Evolutionary conservation across 2,329 filamentous ascomycete genomes (phyloP), one percentile per base, ranked within the genome.

Genomic region (Microcyclosporella mali): DNA sequence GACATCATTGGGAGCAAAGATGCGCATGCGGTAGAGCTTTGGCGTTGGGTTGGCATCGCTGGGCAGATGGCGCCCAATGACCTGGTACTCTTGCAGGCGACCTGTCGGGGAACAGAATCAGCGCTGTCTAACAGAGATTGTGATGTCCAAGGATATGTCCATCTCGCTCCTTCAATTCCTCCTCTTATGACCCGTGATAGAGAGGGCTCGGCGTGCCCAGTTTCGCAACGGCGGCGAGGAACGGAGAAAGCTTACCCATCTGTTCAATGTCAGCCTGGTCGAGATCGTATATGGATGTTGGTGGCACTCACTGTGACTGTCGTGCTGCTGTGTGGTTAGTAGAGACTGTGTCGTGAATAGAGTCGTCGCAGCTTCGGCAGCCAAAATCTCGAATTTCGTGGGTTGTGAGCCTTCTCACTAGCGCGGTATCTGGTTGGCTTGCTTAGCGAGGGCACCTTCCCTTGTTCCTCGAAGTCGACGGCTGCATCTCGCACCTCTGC

Each of bases 21-120:
- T 95, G 73, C 89, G 89, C 92, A 98, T 98, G 75, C 92, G 89
- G 84, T 97, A 98, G 74, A 98, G 85, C 79, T 92, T 90, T 65
- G 92, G 92, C 66, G 87, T 88, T 67, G 90, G 88, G 81, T 95
- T 94, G 71, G 85, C 79, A 79, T 98, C 92, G 69, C 85, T 87
- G 75, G 92, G 92, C 85, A 98, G 75, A 77, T 95, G 90, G 76
- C 94, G 90, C 78, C 94, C 92, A 71, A 98, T 95, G 79, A 98
- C 90, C 84, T 97, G 92, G 83, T 95, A 98, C 84, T 98, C 92
- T 73, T 88, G 86, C 78, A 98, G 89, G 82, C 92, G 92, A 88
- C 89, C 92, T 98, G 73, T 56, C 53, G 50, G 55, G 50, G 40
- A 51, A 56, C 56, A 61, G 57, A 60, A 58, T 66, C 59, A 64